phyloP scores from a whole-genome alignment of 2,329 filamentous ascomycete species.

The Lizonia empirigonia region DNA sequence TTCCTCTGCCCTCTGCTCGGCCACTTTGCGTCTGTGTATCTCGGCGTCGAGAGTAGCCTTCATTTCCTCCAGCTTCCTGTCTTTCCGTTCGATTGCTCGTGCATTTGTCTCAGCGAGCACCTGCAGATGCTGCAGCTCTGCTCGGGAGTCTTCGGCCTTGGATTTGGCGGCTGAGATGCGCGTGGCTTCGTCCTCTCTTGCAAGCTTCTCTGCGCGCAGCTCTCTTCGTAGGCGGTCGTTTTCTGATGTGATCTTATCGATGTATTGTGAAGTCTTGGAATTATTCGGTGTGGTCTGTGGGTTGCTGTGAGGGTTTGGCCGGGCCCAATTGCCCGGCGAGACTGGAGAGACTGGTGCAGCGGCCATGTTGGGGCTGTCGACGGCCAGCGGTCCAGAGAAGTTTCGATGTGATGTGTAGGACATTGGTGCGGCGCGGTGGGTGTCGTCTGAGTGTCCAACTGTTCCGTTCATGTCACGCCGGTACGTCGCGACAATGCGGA shows the following conservation, averaged over 20 bases:
- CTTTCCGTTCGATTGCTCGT: conserved; percentile 71
- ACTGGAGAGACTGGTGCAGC: conserved; percentile 26
- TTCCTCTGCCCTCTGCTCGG: conserved; percentile 64
- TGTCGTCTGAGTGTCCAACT: conserved; percentile 25
- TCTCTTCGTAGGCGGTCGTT: conserved; percentile 79
- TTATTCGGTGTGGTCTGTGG: conserved; percentile 32
- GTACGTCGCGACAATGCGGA: conserved; percentile 19
- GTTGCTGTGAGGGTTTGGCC: conserved; percentile 36
- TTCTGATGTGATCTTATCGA: conserved; percentile 80
- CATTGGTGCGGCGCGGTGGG: conserved; percentile 32
- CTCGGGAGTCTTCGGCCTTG: conserved; percentile 70
- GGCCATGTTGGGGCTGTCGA: conserved; percentile 36
- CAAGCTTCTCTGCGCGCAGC: conserved; percentile 50
- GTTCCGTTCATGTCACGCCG: conserved; percentile 42
- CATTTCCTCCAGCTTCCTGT: conserved; percentile 74
- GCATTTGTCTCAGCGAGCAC: conserved; percentile 75
- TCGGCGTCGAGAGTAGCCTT: conserved; percentile 69
- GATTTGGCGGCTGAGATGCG: conserved; percentile 70
- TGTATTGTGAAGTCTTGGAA: conserved; percentile 53
- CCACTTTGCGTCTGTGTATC: conserved; percentile 64
- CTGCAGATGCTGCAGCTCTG: conserved; percentile 71
- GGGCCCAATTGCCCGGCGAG: conserved; percentile 31
- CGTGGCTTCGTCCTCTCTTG: conserved; percentile 72
- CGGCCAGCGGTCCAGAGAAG: conserved; percentile 38
- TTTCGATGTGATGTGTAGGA: conserved; percentile 40